phyloP scores from a whole-genome alignment of 305 asterid genomes.

The Fraxinus dipetala region DNA sequence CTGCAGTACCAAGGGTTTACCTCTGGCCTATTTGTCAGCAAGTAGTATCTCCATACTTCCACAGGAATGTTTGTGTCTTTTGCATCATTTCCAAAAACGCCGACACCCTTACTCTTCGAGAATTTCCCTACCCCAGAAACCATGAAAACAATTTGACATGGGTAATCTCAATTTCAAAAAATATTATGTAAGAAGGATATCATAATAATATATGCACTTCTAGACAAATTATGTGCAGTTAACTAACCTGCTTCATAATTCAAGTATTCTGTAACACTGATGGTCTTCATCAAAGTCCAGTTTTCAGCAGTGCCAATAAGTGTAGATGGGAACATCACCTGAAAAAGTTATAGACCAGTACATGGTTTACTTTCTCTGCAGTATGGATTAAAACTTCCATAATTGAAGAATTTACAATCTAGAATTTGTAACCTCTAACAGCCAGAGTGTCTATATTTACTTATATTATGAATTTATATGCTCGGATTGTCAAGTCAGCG shows the following conservation, averaged over 20 bases:
- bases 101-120: conserved; percentile 87
- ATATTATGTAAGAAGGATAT: conserved; percentile 6
- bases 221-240: not conserved
- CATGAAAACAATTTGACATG: not conserved
- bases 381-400: not conserved
- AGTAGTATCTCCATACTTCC: conserved; percentile 96
- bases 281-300: conserved; percentile 97
- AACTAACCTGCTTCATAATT: conserved; percentile 86
- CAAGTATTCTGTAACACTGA: conserved; percentile 93
- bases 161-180: conserved; percentile 5
- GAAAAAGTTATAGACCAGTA: conserved; percentile 21
- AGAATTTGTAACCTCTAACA: not conserved
- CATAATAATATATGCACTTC: not conserved
- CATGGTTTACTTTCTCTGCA: not conserved
- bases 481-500: not conserved
- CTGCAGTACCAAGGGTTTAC: conserved; percentile 37
- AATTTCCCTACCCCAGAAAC: conserved; percentile 57
- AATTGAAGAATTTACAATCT: not conserved
- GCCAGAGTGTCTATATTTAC: not conserved
- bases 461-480: not conserved
- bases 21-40: conserved; percentile 92
- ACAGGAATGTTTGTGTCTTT: conserved; percentile 82
- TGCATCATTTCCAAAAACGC: conserved; percentile 94
- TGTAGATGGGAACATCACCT: conserved; percentile 94
- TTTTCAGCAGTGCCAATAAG: conserved; percentile 88